Conservation (phyloP, 441 rosid species). For the Geranium incanum region DNA sequence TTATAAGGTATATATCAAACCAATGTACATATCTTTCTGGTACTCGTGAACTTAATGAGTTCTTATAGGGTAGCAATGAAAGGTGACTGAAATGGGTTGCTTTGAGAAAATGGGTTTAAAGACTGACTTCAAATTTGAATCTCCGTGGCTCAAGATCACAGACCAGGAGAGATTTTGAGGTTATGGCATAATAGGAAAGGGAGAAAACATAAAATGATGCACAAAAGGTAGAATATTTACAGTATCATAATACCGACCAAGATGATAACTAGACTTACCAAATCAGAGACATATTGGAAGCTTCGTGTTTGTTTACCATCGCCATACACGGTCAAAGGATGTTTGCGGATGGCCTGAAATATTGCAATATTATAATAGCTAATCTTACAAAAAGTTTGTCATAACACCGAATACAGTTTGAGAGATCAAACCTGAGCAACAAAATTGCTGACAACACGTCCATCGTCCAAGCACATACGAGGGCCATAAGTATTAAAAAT, state of each 20-base stretch:
- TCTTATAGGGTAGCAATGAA: background rate
- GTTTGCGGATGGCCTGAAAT: constrained; percentile 78
- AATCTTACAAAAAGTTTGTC: background rate
- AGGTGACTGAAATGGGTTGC: background rate
- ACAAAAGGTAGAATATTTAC: background rate
- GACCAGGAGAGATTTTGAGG: background rate
- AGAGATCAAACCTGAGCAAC: constrained; percentile 74
- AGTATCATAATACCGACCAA: background rate
- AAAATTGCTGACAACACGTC: constrained; percentile 98
- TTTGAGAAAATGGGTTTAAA: background rate
- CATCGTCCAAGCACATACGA: constrained; percentile 97
- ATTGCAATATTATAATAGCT: background rate
- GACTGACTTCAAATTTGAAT: background rate
- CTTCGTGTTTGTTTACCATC: constrained; percentile 98
- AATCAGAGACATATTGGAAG: constrained; percentile 93
- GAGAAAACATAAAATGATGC: background rate
- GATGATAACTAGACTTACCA: constrained; percentile 39
- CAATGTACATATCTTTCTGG: background rate
- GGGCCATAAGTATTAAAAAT: constrained; percentile 97
- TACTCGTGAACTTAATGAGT: background rate
- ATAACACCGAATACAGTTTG: background rate
- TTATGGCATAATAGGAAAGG: background rate
- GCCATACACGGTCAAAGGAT: constrained; percentile 33
- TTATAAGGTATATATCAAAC: background rate
- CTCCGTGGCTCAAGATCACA: background rate